Percentiles rank a stretch among this genome's conserved stretches.
These are phyloP conservation scores for Papiliotrema fonsecae DNA, from an alignment of 1,284 basidiomycete species.

Conservation along the genomic window DNA sequence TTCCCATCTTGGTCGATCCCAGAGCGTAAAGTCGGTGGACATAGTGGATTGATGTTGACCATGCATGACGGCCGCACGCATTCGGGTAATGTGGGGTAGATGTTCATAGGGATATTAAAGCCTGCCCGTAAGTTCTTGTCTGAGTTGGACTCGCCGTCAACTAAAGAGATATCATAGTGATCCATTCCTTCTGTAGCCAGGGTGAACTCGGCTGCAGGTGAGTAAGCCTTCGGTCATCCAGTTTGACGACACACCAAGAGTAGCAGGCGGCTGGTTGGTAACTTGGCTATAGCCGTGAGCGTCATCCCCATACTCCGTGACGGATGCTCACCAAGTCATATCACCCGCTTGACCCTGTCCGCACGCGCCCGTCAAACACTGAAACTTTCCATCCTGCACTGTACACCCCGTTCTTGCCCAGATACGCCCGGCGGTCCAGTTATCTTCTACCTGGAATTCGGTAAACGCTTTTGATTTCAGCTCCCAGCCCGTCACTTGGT, in stretches of 20 bases:
- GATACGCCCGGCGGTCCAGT: slow-evolving; percentile 24
- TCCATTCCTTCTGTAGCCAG: slow-evolving; percentile 13
- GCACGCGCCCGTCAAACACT: slow-evolving; percentile 25
- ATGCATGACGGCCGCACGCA: slow-evolving; percentile 21
- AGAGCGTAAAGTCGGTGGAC: slow-evolving; percentile 16
- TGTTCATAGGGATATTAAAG: slow-evolving; percentile 31
- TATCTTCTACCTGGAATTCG: slow-evolving; percentile 17
- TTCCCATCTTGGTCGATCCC: slow-evolving; percentile 19
- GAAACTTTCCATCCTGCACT: slow-evolving; percentile 14
- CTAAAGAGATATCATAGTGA: slow-evolving; percentile 31
- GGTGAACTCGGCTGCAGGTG: slow-evolving; percentile 27
- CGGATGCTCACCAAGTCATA: slow-evolving; percentile 14
- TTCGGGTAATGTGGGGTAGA: slow-evolving; percentile 12
- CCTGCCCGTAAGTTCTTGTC: slow-evolving; percentile 6
- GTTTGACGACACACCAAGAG: slow-evolving; percentile 13
- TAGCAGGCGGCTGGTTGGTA: slow-evolving; percentile 12
- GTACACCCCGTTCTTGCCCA: slow-evolving; percentile 32
- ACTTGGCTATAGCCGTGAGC: slow-evolving; percentile 1
- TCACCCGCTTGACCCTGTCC: slow-evolving; percentile 14
- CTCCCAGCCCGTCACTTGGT: slow-evolving; percentile 27
- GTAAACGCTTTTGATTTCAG: slow-evolving; percentile 8
- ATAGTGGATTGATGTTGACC: slow-evolving; percentile 25
- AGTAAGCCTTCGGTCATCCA: not conserved
- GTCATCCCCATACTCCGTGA: not conserved
- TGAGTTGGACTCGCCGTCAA: slow-evolving; percentile 21